A percentile compares a stretch with the other conserved stretches of the same genome.
These are phyloP conservation scores for Ascochyta pisi DNA, from an alignment of 2,329 filamentous ascomycete species.

Conservation along the genomic window DNA sequence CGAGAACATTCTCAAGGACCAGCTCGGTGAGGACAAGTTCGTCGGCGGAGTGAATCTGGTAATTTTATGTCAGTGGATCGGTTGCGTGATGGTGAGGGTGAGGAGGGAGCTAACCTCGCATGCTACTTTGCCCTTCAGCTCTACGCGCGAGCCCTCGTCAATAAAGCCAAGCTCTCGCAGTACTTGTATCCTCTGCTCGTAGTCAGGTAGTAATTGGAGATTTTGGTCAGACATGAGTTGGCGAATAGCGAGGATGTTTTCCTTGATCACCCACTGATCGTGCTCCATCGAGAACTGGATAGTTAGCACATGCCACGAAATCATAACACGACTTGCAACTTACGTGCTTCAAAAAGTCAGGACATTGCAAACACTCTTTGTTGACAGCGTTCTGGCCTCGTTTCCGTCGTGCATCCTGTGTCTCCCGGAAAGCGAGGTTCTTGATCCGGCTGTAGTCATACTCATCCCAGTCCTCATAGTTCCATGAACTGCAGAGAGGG, in stretches of 20 bases:
- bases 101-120: slow-evolving; percentile 68
- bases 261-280: slow-evolving; percentile 94
- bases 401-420: slow-evolving; percentile 73
- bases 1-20: slow-evolving; percentile 94
- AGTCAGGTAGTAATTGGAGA: slow-evolving; percentile 92
- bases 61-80: slow-evolving; percentile 8
- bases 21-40: slow-evolving; percentile 95
- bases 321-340: slow-evolving; percentile 49
- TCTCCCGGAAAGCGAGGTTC: slow-evolving; percentile 80
- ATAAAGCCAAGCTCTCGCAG: slow-evolving; percentile 92
- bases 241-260: slow-evolving; percentile 87
- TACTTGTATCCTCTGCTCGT: slow-evolving; percentile 92
- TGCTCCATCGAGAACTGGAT: slow-evolving; percentile 89
- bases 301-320: slow-evolving; percentile 13
- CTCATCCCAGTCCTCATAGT: slow-evolving; percentile 79
- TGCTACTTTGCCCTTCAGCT: slow-evolving; percentile 96
- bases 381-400: slow-evolving; percentile 68
- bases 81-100: neutral
- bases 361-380: slow-evolving; percentile 72
- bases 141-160: slow-evolving; percentile 83
- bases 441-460: slow-evolving; percentile 82
- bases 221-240: slow-evolving; percentile 95
- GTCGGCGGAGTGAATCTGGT: slow-evolving; percentile 86
- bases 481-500: slow-evolving; percentile 76
- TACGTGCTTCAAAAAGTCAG: slow-evolving; percentile 85